Evolutionary conservation across 148 eudicot species (phyloP), one percentile per base, ranked within the genome.

Genomic region (Pharnaceum exiguum): DNA sequence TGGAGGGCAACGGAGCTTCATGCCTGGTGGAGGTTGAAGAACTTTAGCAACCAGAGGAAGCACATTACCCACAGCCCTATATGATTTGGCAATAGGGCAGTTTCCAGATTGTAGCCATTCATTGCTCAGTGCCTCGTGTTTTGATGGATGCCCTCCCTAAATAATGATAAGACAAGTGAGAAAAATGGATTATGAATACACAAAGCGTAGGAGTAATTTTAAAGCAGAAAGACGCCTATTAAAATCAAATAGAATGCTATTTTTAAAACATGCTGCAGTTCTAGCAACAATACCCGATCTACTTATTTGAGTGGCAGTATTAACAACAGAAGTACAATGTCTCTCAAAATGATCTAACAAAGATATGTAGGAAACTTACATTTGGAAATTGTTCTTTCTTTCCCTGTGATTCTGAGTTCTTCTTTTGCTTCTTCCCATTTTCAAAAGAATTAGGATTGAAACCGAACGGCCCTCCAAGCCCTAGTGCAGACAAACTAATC

Each of bases 61-160:
- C 5, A 85, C 80, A n/a, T 47, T 57, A 22, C 82, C 68, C 10
- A 85, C 87, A 3, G 96, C 94, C 68, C 89, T 72, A 54, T 76
- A 85, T 6, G 94, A 82, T 56, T 85, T 88, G 11, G 96, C 93
- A 11, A 88, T 78, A 1, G 96, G 93, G 21, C 93, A 88, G 68
- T 82, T 82, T 11, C 94, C 96, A 0, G 61, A 70, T 60, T 76
- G 62, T 50, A 89, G 45, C 96, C 94, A 89, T 61, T 85, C 94
- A 10, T 73, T 75, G 52, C 80, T 72, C 11, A 77, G 22, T 36
- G 94, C 85, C 72, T 89, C 94, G 21, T 85, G 84, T 25, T 60
- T 70, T 32, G 83, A 66, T 19, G 71, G 56, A 42, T 68, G 71
- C 42, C 74, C 78, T 60, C 73, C 81, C 85, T 85, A 73, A 57